phyloP scores from a whole-genome alignment of 1,284 basidiomycete genomes.

The Phlebopus sp. region DNA sequence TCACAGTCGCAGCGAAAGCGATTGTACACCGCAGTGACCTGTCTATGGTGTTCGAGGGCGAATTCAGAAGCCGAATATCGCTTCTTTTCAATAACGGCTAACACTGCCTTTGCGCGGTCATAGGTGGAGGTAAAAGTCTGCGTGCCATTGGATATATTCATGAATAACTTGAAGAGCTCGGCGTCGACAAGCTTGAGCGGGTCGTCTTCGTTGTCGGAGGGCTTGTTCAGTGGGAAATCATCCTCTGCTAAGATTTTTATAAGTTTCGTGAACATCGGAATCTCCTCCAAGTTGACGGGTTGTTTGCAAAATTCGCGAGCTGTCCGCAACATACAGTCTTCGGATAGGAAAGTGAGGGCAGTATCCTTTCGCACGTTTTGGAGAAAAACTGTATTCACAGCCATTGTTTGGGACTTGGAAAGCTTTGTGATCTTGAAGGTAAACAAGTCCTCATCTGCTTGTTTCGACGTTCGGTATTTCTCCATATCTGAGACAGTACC shows the following conservation, averaged over 20 bases:
- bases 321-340: conserved; percentile 13
- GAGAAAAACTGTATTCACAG: conserved; percentile 23
- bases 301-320: conserved; percentile 3
- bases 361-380: conserved; percentile 15
- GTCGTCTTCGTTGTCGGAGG: background rate
- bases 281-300: background rate
- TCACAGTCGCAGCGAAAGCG: background rate
- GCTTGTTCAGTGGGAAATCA: background rate
- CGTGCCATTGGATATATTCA: conserved; percentile 5
- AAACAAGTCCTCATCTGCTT: conserved; percentile 19
- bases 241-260: background rate
- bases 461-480: conserved; percentile 6
- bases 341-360: conserved; percentile 24
- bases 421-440: conserved; percentile 24
- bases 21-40: background rate
- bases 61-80: conserved; percentile 1
- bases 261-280: background rate
- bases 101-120: conserved; percentile 4
- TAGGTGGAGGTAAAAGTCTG: conserved; percentile 1
- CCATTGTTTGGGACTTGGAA: conserved; percentile 20
- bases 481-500: background rate
- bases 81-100: background rate
- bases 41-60: background rate
- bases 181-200: conserved; percentile 2
- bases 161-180: conserved; percentile 6